Conservation (phyloP, 352 stramenopile species). For the Pythium folliculosum region DNA sequence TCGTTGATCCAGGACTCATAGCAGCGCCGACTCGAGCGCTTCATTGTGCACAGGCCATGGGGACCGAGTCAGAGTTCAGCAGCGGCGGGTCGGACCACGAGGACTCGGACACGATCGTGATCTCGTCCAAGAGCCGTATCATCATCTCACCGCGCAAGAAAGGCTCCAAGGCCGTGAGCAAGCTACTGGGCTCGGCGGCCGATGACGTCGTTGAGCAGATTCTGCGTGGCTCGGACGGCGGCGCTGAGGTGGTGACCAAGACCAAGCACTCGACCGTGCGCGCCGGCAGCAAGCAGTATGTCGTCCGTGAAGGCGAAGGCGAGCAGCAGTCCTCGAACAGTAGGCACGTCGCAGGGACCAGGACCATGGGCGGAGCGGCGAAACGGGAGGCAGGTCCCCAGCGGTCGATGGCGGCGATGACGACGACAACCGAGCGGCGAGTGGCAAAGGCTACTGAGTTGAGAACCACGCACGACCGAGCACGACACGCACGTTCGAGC, state of each 20-base stretch:
- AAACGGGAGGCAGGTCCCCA: not conserved
- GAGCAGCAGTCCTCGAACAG: not conserved
- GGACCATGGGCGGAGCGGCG: not conserved
- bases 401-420: not conserved
- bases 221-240: conserved; percentile 8
- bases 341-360: not conserved
- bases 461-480: not conserved
- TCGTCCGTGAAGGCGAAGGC: not conserved
- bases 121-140: conserved; percentile 58
- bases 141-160: conserved; percentile 57
- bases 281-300: conserved; percentile 5
- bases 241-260: conserved; percentile 8
- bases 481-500: not conserved
- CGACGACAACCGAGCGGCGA: not conserved
- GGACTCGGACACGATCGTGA: conserved; percentile 55
- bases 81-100: conserved; percentile 21
- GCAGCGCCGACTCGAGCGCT: not conserved
- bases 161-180: conserved; percentile 27
- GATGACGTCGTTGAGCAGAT: conserved; percentile 26
- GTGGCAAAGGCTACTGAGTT: not conserved
- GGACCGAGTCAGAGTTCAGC: conserved; percentile 19
- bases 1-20: not conserved
- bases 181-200: conserved; percentile 20
- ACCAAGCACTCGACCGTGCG: conserved; percentile 11
- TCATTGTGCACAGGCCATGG: not conserved